Base-by-base conservation (phyloP, 169 alveolate species). In the Babesia ovata region DNA sequence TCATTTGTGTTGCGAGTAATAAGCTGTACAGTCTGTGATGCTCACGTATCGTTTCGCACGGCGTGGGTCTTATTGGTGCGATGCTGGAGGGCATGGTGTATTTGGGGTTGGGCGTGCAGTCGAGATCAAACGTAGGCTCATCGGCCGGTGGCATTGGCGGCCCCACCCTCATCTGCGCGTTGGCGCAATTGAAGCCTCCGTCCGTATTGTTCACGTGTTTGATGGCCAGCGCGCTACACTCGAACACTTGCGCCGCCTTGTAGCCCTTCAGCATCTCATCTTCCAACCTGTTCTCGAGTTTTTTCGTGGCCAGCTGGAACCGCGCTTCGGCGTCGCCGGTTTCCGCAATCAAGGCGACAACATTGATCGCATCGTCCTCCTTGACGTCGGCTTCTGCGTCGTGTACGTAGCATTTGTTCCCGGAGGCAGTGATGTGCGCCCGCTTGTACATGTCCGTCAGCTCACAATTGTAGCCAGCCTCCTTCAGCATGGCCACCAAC, bases 1-100 rank as follows among this genome's bases (percentile, higher is more conserved):
- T 67, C 87, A 79, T 79, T 45, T 79, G 87, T 28, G 70, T 79
- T 9, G 70, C 83, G 19, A 79, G 84, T 22, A 79, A 75, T 0
- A 33, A 0, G 24, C 65, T 66, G 70, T 59, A 79, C 33, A 79
- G 66, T 28, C 66, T 39, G 14, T 58, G 62, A 56, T 66, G 26
- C 39, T 76, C 70, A 17, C 63, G 78, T 42, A 75, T 75, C n/a
- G 61, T 26, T 21, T 75, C 70, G 42, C 71, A 75, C 8, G 29
- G 8, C 21, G 59, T 45, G 11, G 84, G 77, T 13, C 19, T 39
- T 12, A 63, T 33, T 0, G 0, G 46, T 2, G 21, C 53, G 16
- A 58, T 28, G 39, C n/a, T 21, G 3, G 65, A 1, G 12, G 59
- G 81, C 44, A 21, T 11, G 12, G 33, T 21, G 33, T 57, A 71